Evolutionary conservation across 1,284 basidiomycete genomes (phyloP), one percentile per base, ranked within the genome.

Genomic region (Pseudozyma flocculosa): DNA sequence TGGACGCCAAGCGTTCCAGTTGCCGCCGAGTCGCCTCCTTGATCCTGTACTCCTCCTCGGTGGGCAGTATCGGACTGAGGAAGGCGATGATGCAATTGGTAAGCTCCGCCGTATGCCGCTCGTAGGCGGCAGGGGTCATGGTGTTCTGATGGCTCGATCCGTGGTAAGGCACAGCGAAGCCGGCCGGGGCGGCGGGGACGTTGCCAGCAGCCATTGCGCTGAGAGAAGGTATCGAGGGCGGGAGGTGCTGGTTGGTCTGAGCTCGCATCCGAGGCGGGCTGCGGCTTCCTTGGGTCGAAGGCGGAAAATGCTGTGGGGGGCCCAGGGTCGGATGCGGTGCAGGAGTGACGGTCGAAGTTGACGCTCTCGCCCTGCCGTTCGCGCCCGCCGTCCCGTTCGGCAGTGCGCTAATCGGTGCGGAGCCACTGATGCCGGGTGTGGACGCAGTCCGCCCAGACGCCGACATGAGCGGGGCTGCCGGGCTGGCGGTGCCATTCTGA

Each of bases 11-110:
- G 64, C 89, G 85, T 82, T 97, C 92, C 52, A 98, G 87, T 76
- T 93, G 84, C 79, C 91, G 89, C 72, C 94, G 84, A 61, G 96
- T 93, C 72, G 94, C 90, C 81, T 97, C 94, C 83, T 97, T 98
- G 50, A 71, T 71, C 11, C 73, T 43, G 42, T 78, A 78, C 58
- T 78, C 75, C 34, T 76, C 74, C 43, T 78, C 74, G 40, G 74
- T 76, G 23, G 75, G 75, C 21, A 78, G 50, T 34, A 75, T 70
- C 40, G 75, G 74, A 24, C 64, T 62, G 36, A 78, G 66, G 41
- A 75, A 75, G 15, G 69, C 71, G 46, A 75, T 54, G 61, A 78
- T 70, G 49, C 70, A 73, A 49, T 61, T 69, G 47, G 75, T 68
- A 21, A 78, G 56, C 45, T 78, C 75, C 32, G 62, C 51, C 15